Conservation (phyloP, 2,329 filamentous ascomycete species). For the Exophiala oligosperma region DNA sequence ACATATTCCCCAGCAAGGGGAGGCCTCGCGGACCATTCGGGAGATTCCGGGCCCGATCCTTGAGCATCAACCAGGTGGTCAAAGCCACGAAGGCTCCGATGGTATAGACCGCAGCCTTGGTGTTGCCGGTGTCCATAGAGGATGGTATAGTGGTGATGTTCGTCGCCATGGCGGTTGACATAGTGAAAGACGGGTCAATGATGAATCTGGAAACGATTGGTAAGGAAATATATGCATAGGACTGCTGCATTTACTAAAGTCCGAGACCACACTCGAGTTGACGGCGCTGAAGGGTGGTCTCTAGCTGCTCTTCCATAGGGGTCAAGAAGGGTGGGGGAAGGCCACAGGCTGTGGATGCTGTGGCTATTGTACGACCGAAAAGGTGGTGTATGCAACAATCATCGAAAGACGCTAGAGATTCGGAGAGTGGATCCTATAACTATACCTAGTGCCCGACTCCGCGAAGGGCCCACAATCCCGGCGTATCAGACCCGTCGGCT, state of each 20-base stretch:
- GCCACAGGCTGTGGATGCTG: not conserved
- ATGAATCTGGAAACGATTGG: not conserved
- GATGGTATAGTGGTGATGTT: not conserved
- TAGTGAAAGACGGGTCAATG: not conserved
- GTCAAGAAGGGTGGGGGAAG: not conserved
- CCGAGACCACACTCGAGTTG: not conserved
- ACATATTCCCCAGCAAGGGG: slow-evolving; percentile 1
- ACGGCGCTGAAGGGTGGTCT: not conserved
- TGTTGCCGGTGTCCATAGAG: not conserved
- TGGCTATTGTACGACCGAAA: not conserved
- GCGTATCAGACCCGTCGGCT: not conserved
- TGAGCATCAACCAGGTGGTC: not conserved
- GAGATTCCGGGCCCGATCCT: not conserved
- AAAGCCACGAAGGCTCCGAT: not conserved
- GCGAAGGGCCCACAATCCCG: not conserved
- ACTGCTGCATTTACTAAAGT: not conserved
- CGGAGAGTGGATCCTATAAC: not conserved
- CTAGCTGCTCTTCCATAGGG: not conserved
- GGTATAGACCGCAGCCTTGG: not conserved
- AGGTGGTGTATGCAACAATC: not conserved
- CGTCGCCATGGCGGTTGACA: not conserved
- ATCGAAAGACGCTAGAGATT: not conserved
- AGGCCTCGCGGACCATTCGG: slow-evolving; percentile 4
- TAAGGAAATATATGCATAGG: not conserved
- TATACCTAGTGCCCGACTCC: not conserved